These are phyloP conservation scores for Phialocephala subalpina DNA, from an alignment of 2,329 filamentous ascomycete genomes.

Conservation along the genomic window DNA sequence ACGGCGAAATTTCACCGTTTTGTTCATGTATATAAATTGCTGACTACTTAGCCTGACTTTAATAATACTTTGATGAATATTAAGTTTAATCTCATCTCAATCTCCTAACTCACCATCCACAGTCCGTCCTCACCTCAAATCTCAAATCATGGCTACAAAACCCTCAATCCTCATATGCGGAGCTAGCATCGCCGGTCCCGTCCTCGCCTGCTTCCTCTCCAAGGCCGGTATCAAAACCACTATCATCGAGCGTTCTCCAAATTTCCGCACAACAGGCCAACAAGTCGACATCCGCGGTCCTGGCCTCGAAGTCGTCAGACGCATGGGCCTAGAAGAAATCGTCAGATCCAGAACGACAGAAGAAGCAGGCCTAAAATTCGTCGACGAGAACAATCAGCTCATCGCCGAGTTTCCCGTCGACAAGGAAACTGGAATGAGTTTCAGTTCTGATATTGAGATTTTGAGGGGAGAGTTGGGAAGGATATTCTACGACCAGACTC, in stretches of 20 bases:
- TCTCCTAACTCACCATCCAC: background rate
- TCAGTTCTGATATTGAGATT: conserved; percentile 55
- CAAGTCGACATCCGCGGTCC: conserved; percentile 62
- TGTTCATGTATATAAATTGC: background rate
- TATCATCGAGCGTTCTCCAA: conserved; percentile 50
- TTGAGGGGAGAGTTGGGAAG: conserved; percentile 51
- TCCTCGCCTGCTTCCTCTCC: conserved; percentile 18
- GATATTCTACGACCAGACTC: conserved; percentile 47
- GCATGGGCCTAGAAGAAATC: conserved; percentile 57
- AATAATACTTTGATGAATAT: background rate
- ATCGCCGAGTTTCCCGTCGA: conserved; percentile 51
- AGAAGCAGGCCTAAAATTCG: conserved; percentile 55
- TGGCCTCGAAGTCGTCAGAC: conserved; percentile 57
- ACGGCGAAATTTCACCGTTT: background rate
- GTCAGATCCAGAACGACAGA: conserved; percentile 52
- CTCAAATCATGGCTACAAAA: conserved; percentile 15
- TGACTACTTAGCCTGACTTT: background rate
- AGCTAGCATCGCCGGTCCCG: conserved; percentile 19
- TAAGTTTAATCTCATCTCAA: background rate
- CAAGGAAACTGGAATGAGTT: conserved; percentile 35
- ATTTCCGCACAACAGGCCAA: conserved; percentile 56
- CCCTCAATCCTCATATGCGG: conserved; percentile 17
- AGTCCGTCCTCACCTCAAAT: background rate
- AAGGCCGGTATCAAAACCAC: conserved; percentile 43
- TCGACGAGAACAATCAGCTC: conserved; percentile 49